Evolutionary conservation across 2,329 filamentous ascomycete species (phyloP).

Genomic region (Diaporthe sp.): DNA sequence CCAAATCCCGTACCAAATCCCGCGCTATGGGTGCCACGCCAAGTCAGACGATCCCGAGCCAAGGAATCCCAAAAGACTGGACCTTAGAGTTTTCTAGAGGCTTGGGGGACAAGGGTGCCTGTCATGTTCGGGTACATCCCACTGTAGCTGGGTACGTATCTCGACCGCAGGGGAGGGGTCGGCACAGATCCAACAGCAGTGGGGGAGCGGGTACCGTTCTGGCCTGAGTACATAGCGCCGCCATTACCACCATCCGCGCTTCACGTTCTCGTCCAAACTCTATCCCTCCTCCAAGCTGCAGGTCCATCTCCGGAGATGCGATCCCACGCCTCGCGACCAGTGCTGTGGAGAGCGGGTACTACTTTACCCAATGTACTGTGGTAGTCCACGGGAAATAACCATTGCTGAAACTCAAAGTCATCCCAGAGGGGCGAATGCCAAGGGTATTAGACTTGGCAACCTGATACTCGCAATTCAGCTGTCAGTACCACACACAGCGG

Average conservation of each 20-base stretch:
- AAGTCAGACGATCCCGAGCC: slow-evolving; percentile 35
- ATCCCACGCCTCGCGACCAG: slow-evolving; percentile 24
- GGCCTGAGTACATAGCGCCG: slow-evolving; percentile 8
- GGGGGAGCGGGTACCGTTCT: slow-evolving; percentile 15
- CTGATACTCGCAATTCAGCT: slow-evolving; percentile 3
- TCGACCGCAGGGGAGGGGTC: slow-evolving; percentile 32
- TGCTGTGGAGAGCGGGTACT: slow-evolving; percentile 13
- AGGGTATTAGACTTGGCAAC: slow-evolving; percentile 8
- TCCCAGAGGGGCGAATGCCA: slow-evolving; percentile 38
- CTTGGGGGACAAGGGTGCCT: background rate
- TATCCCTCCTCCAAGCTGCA: slow-evolving; percentile 24
- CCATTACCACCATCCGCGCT: background rate
- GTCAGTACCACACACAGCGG: background rate
- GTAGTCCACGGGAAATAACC: slow-evolving; percentile 14
- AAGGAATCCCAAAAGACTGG: slow-evolving; percentile 33
- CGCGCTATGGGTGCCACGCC: slow-evolving; percentile 33
- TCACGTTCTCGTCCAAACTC: slow-evolving; percentile 32
- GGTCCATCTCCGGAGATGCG: slow-evolving; percentile 25
- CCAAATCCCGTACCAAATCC: slow-evolving; percentile 40
- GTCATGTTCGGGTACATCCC: slow-evolving; percentile 22
- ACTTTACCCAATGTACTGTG: slow-evolving; percentile 12
- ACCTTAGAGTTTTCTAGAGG: slow-evolving; percentile 33
- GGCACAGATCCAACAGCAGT: slow-evolving; percentile 21
- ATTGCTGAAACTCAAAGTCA: slow-evolving; percentile 40
- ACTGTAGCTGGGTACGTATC: slow-evolving; percentile 1